phyloP scores from a whole-genome alignment of 1,284 basidiomycete species.

The Entoloma clypeatum region DNA sequence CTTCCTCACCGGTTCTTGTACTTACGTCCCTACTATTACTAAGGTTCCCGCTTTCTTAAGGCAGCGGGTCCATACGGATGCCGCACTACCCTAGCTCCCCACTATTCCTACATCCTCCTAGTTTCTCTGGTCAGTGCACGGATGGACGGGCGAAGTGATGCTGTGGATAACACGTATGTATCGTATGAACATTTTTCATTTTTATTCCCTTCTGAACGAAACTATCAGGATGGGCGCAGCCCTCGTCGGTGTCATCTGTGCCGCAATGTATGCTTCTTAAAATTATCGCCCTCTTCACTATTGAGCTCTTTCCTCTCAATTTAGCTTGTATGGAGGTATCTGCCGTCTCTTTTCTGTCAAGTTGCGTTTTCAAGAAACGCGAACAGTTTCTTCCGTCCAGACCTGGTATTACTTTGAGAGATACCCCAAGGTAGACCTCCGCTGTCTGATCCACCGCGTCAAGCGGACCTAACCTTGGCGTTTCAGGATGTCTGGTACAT shows the following conservation, averaged over 20 bases:
- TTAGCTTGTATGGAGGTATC: constrained; percentile 49
- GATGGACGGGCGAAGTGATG: constrained; percentile 12
- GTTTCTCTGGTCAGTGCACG: constrained; percentile 9
- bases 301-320: constrained; percentile 6
- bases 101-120: constrained; percentile 5
- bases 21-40: constrained; percentile 16
- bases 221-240: constrained; percentile 41
- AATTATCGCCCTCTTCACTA: constrained; percentile 4
- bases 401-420: constrained; percentile 51
- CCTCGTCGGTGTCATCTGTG: constrained; percentile 45
- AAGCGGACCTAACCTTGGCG: neutral
- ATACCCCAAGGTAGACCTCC: constrained; percentile 34
- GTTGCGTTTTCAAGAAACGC: neutral
- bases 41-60: constrained; percentile 20
- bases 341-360: constrained; percentile 1
- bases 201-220: constrained; percentile 1
- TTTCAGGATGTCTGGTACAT: constrained; percentile 46
- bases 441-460: neutral
- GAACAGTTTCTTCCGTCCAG: constrained; percentile 48
- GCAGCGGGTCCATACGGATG: constrained; percentile 12
- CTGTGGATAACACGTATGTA: constrained; percentile 30
- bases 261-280: constrained; percentile 39
- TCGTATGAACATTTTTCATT: neutral
- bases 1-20: constrained; percentile 19
- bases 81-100: constrained; percentile 11